Conservation (phyloP, 192 early-diverging fungal genomes). For the Coemansia sp. region DNA sequence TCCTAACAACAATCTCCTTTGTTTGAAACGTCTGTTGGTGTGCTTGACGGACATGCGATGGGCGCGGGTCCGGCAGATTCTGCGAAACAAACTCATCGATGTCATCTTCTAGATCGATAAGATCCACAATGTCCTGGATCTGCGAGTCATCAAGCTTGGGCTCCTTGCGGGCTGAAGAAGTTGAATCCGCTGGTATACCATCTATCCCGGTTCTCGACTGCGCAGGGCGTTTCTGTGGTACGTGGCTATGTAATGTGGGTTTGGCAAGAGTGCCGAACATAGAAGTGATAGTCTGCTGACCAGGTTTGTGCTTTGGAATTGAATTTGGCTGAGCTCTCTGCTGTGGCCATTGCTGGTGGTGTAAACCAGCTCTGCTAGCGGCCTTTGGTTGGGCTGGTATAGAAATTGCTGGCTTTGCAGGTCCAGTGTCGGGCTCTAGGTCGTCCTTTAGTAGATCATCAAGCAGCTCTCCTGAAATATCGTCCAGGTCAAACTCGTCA, state of each 20-base stretch:
- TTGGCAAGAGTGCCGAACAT: slow-evolving; percentile 21
- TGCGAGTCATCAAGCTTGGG: not conserved
- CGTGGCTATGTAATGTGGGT: not conserved
- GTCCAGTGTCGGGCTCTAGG: slow-evolving; percentile 20
- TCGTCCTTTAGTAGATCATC: slow-evolving; percentile 41
- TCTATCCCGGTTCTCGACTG: slow-evolving; percentile 4
- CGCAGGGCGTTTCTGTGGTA: slow-evolving; percentile 12
- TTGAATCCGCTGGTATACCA: slow-evolving; percentile 3
- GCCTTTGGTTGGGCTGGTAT: not conserved
- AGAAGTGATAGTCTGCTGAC: slow-evolving; percentile 43
- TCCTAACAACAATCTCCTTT: slow-evolving; percentile 21
- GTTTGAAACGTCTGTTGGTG: slow-evolving; percentile 21
- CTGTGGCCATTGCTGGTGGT: slow-evolving; percentile 14
- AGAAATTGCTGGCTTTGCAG: not conserved
- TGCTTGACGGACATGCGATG: not conserved
- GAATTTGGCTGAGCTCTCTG: not conserved
- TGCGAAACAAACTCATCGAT: slow-evolving; percentile 23
- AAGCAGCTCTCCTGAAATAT: slow-evolving; percentile 35
- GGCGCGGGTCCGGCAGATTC: not conserved
- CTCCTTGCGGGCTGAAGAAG: slow-evolving; percentile 8
- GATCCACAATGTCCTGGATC: slow-evolving; percentile 14
- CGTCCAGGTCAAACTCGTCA: slow-evolving; percentile 39
- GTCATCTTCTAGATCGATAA: slow-evolving; percentile 31
- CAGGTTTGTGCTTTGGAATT: slow-evolving; percentile 7
- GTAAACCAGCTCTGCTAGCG: not conserved